Base-by-base conservation (phyloP, 805 yeast genomes). In the Ogataea nonfermentans region DNA sequence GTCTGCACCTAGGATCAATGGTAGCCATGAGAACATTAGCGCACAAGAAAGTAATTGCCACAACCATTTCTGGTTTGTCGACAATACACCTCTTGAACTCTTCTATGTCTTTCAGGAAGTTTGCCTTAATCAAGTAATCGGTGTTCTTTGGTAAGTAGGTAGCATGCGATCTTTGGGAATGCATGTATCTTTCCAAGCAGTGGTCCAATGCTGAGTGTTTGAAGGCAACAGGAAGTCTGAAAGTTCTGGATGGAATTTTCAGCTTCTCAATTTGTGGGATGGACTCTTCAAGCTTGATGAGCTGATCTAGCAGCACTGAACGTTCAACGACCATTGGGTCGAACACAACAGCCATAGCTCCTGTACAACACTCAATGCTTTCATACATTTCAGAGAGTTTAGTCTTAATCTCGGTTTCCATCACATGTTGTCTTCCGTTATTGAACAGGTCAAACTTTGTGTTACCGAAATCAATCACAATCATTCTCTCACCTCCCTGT, bases 1-100 rank as follows among this genome's bases (percentile, higher is more conserved):
- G 73, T 55, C 97, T 76, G 53, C 89, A 96, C 55, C 97, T 81
- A 42, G 99, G 99, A 62, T 93, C 98, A 51, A 91, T 76, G 27
- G 98, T 97, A 49, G 90, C 95, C 4, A 98, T 97, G 70, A 97
- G 89, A 23, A 98, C 98, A 3, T 98, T 96, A 35, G 98, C 98
- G 51, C 93, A 74, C 66, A 90, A 89, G 20, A 93, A 98, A 64
- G 93, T 98, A 60, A 98, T 98, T 33, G 91, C 78, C 39, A 98
- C 98, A 48, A 93, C 71, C 9, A 93, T 97, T 67, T 91, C 71
- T 70, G 84, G 91, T 57, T 89, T 74, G 4, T 96, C 97, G 31
- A 83, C 69, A 67, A 88, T 91, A 59, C 90, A 66, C 81, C 89
- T 79, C 52, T 87, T 85, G 48, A 81, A 73, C 36, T 90, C 90